These are phyloP conservation scores for Reutealis trisperma DNA, from an alignment of 345 rosid species.

Conservation along the genomic window DNA sequence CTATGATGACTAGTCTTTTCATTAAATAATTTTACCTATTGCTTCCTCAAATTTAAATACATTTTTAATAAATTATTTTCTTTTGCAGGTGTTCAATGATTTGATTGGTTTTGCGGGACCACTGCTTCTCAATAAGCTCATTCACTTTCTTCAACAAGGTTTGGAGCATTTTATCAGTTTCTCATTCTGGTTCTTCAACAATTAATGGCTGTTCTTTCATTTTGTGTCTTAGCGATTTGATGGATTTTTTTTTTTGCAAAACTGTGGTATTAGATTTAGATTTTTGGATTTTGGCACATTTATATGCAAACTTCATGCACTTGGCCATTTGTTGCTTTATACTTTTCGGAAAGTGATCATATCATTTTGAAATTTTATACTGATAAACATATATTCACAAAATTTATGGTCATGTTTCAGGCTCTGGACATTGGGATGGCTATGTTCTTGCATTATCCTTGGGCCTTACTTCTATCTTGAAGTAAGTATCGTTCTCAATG, in stretches of 20 bases:
- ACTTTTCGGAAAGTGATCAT: neutral
- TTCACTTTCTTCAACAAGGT: constrained; percentile 86
- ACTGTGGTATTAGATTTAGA: neutral
- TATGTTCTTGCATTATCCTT: constrained; percentile 66
- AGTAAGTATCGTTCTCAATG: constrained; percentile 45
- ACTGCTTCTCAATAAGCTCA: constrained; percentile 75
- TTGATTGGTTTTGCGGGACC: constrained; percentile 82
- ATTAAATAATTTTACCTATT: neutral
- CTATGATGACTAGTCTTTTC: neutral
- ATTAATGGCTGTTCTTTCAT: neutral
- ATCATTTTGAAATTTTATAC: neutral
- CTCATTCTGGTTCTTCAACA: neutral
- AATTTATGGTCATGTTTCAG: constrained; percentile 37
- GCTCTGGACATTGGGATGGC: constrained; percentile 62
- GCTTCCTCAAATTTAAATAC: neutral
- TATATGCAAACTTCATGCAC: neutral
- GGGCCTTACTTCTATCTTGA: constrained; percentile 66
- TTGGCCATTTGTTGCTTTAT: neutral
- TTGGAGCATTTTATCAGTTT: constrained; percentile 17
- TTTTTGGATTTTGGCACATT: neutral
- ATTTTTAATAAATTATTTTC: neutral
- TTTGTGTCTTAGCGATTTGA: neutral
- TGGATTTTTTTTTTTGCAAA: neutral
- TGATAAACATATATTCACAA: constrained; percentile 5
- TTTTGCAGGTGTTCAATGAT: constrained; percentile 74